These are phyloP conservation scores for Dimocarpus longan DNA, from an alignment of 345 rosid genomes.

Conservation along the genomic window DNA sequence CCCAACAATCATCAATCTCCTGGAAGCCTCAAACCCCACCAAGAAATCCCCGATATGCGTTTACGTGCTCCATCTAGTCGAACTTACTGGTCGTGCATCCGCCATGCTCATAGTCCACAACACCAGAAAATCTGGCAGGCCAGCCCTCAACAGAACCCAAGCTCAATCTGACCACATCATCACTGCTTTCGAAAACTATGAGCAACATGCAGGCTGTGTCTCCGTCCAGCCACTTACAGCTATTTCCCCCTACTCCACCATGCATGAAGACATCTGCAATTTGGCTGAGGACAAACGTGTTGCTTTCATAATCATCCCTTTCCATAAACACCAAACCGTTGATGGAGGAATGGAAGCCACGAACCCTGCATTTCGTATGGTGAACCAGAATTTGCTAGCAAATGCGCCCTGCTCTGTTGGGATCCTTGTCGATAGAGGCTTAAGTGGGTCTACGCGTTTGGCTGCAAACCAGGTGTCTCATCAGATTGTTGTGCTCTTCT, in stretches of 20 bases:
- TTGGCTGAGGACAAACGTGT: conserved; percentile 89
- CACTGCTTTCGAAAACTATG: conserved; percentile 80
- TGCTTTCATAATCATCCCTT: conserved; percentile 75
- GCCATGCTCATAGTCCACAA: conserved; percentile 93
- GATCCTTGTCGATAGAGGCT: conserved; percentile 86
- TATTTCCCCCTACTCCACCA: conserved; percentile 89
- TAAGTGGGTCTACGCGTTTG: conserved; percentile 55
- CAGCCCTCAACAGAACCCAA: conserved; percentile 81
- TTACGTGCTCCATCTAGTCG: conserved; percentile 87
- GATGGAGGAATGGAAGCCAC: conserved; percentile 98
- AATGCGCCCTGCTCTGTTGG: conserved; percentile 90
- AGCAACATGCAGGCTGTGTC: conserved; percentile 58
- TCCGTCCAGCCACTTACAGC: conserved; percentile 87
- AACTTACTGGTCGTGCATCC: conserved; percentile 93
- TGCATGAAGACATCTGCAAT: conserved; percentile 92
- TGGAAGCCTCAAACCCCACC: conserved; percentile 82
- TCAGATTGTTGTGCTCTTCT: conserved; percentile 72
- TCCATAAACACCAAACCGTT: conserved; percentile 91
- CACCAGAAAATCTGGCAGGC: conserved; percentile 66
- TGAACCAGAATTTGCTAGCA: conserved; percentile 74
- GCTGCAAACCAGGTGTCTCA: conserved; percentile 58
- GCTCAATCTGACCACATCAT: conserved; percentile 96
- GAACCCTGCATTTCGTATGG: conserved; percentile 74
- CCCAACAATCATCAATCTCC: conserved; percentile 83
- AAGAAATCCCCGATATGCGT: conserved; percentile 77